Evolutionary conservation across 2,329 filamentous ascomycete genomes (phyloP), one percentile per base, ranked within the genome.

Genomic region (Blastomyces percursus): DNA sequence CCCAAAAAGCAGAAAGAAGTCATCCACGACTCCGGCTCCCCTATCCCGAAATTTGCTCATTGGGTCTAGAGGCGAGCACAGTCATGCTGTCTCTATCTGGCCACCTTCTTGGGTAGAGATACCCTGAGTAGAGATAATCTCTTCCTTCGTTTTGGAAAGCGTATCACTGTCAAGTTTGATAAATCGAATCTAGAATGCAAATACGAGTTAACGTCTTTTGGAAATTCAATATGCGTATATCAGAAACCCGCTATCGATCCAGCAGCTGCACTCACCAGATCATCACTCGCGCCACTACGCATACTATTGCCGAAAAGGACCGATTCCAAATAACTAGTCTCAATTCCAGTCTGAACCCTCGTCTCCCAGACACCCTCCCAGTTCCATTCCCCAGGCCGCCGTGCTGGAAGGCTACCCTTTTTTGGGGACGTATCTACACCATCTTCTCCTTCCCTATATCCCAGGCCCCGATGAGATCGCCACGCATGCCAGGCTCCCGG

Each of bases 301-400:
- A 81, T 80, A 5, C 79, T 78, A 63, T 81, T 81, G 6, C 91
- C 90, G 76, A 86, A 97, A 30, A 97, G 76, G 4, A 90, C 86
- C 1, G 86, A 79, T 67, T 97, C 93, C 0, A 90, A 89, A 59
- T 91, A 77, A 70, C 91, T 96, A 11, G 83, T 81, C 59, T 87
- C 83, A 52, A 96, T 84, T 21, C 88, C 88, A 73, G 88, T 89
- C 74, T 85, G 87, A 0, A 96, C 92, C 61, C 93, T 83, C 66
- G 92, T 88, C 72, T 95, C 90, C 93, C 93, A 99, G 0, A 97
- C 93, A 0, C 93, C 92, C 70, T 96, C 91, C 93, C 93, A 97
- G 71, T 96, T 96, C 93, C 93, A 97, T 69, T 96, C 88, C 7
- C 88, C 89, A 0, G 91, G 91, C 59, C 82, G 80, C 64, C 86